These are phyloP conservation scores for Gaertneriomyces semiglobifer DNA, from an alignment of 192 early-diverging fungal species.

Conservation along the genomic window DNA sequence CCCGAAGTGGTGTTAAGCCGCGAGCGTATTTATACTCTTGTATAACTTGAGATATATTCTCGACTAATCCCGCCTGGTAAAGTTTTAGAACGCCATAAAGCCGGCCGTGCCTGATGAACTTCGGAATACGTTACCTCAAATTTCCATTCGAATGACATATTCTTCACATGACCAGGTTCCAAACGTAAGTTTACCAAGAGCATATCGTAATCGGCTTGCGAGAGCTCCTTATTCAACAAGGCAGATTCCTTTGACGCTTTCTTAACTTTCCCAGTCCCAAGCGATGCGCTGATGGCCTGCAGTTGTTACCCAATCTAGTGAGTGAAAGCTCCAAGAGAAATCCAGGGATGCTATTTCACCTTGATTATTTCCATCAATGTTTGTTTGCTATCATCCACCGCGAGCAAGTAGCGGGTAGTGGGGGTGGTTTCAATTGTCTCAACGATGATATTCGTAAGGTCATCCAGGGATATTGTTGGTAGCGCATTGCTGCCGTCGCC, in stretches of 20 bases:
- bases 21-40: slow-evolving; percentile 62
- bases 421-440: slow-evolving; percentile 55
- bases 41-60: slow-evolving; percentile 49
- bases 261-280: slow-evolving; percentile 53
- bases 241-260: slow-evolving; percentile 52
- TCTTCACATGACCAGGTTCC: slow-evolving; percentile 56
- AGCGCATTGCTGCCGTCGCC: slow-evolving; percentile 55
- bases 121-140: slow-evolving; percentile 42
- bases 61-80: slow-evolving; percentile 48
- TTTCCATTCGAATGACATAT: slow-evolving; percentile 59
- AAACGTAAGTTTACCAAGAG: slow-evolving; percentile 50
- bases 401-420: slow-evolving; percentile 51
- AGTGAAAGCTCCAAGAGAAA: not conserved
- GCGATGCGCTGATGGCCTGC: slow-evolving; percentile 51
- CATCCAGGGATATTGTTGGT: slow-evolving; percentile 58
- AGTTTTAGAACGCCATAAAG: not conserved
- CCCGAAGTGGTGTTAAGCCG: slow-evolving; percentile 51
- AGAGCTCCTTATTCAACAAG: slow-evolving; percentile 46
- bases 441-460: slow-evolving; percentile 53
- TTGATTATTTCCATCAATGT: slow-evolving; percentile 54
- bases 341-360: slow-evolving; percentile 18
- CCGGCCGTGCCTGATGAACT: not conserved
- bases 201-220: slow-evolving; percentile 57
- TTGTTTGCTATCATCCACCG: slow-evolving; percentile 57
- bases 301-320: not conserved